phyloP scores from a whole-genome alignment of 768 basidiomycete genomes.

The Lentinula sp. region DNA sequence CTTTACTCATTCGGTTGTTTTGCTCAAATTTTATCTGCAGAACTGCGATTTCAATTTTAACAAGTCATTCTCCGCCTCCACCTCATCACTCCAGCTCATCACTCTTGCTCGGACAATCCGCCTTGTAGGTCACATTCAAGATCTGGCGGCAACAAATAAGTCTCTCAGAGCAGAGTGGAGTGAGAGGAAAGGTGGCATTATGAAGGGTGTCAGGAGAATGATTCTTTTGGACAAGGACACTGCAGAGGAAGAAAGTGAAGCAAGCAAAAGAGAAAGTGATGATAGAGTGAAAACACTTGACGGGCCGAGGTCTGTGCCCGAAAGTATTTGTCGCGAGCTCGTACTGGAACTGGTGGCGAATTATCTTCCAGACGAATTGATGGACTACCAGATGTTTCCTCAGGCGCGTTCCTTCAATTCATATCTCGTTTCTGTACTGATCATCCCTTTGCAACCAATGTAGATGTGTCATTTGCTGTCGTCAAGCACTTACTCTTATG shows the following conservation, averaged over 20 bases:
- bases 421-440: not conserved
- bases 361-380: constrained; percentile 52
- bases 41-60: constrained; percentile 32
- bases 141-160: constrained; percentile 70
- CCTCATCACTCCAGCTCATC: constrained; percentile 29
- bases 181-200: constrained; percentile 41
- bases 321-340: constrained; percentile 60
- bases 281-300: not conserved
- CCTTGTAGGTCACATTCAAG: constrained; percentile 62
- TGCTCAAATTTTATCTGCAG: constrained; percentile 26
- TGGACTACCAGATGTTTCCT: constrained; percentile 57
- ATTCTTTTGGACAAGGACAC: not conserved
- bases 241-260: not conserved
- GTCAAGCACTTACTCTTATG: constrained; percentile 37
- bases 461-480: constrained; percentile 79
- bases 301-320: constrained; percentile 30
- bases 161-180: constrained; percentile 65
- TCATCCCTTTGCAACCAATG: not conserved
- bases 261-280: not conserved
- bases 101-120: constrained; percentile 64
- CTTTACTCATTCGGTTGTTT: not conserved
- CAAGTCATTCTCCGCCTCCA: not conserved
- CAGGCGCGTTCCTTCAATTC: constrained; percentile 35
- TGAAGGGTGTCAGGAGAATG: constrained; percentile 58
- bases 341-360: constrained; percentile 62